Evolutionary conservation across 441 rosid species (phyloP), one percentile per base, ranked within the genome.

Genomic region (Rhodomyrtus psidioides): DNA sequence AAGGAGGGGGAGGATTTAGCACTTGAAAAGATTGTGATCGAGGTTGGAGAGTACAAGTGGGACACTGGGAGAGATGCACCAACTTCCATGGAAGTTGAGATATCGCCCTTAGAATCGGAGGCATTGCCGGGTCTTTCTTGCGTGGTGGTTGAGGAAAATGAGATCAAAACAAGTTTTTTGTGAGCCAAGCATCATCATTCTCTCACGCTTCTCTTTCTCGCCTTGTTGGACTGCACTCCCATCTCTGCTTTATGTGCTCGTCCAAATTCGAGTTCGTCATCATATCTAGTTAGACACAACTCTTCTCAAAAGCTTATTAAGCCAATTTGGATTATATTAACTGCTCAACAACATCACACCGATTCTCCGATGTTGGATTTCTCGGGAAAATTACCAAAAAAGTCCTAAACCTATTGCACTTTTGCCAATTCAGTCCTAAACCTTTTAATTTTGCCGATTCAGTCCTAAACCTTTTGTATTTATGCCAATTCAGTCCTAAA

Each of bases 141-240:
- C 84, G 83, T 46, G 88, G 89, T 88, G 19, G 90, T 86, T 89
- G 91, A 81, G 88, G 65, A 88, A 87, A 55, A 51, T 85, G 82
- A 87, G 84, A 86, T 82, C 62, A 5, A 70, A 34, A 28, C 62
- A 54, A 57, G 27, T 81, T 82, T 81, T 82, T 21, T 79, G 26
- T 51, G 82, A 56, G 24, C 39, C 57, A 83, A 55, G 42, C 39
- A 39, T 28, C 62, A 51, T 24, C 60, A 19, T 83, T 83, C 60
- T 24, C 44, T 12, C 58, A 83, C 58, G 49, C 60, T 51, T 56
- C 46, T 42, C 49, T 56, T 51, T 10, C n/a, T 70, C n/a, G 2
- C 49, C 79, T 34, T 39, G 4, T 39, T 70, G 79, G 49, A 70
- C n/a, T 49, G 53, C 4, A 12, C 53, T 65, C 49, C 79, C 49